Evolutionary conservation across 495 filamentous ascomycete genomes (phyloP), one percentile per base, ranked within the genome.

Genomic region (Aspergillus coremiiformis): DNA sequence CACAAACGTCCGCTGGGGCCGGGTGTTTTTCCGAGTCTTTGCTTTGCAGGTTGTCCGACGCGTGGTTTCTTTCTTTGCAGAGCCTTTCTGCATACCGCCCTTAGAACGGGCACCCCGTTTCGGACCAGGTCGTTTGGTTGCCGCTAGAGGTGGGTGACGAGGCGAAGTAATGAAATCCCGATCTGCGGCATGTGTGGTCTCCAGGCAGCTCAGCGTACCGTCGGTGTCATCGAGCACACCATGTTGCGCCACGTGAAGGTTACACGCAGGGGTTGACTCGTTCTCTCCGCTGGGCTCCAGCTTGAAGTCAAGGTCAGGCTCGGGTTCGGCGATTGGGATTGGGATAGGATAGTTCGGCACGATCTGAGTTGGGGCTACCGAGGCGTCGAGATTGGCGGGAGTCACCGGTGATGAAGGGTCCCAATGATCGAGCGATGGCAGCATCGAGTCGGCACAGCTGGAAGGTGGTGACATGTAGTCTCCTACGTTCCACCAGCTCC

Each of bases 1-100:
- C 43, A 76, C 69, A 65, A 91, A 96, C 0, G 85, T 83, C 3
- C 87, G 83, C 1, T 74, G 77, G 47, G 81, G 73, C 0, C 48
- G 20, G 55, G 37, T 3, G 22, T 4, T 17, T 45, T 35, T 22
- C 22, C 46, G 20, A 57, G 49, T 6, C 52, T 46, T 32, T 52
- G 46, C 26, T 55, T 57, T 12, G 26, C 49, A 11, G 35, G 39
- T 11, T 24, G 3, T 19, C 44, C 44, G 32, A 15, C 35, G 51
- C 22, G 14, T 33, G 35, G 32, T 23, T 39, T 41, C 33, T 14
- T 53, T 58, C 35, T 30, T 39, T 21, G 46, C 12, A 24, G 42
- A 11, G 17, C 30, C 1, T 19, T 49, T 23, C 20, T 49, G 35
- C 35, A 35, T 11, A 11, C 32, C 32, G 14, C 14, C n/a, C 32